These are phyloP conservation scores for Solanum sitiens DNA, from an alignment of 257 asterid genomes.

Conservation along the genomic window DNA sequence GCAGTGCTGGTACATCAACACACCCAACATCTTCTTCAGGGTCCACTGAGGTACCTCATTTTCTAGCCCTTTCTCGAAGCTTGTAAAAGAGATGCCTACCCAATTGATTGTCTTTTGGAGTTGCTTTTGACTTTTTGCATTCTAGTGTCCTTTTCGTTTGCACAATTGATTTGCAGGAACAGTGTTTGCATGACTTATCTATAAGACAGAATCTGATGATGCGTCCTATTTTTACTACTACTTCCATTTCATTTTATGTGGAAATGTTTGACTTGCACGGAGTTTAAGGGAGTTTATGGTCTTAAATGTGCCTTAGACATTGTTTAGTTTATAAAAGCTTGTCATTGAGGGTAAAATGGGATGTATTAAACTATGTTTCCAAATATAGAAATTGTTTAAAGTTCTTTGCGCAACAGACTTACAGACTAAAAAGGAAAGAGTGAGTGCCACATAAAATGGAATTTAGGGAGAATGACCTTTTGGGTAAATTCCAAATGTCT, in stretches of 20 bases:
- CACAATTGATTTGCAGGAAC: background rate
- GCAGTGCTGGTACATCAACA: conserved; percentile 50
- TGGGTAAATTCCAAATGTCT: background rate
- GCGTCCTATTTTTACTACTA: background rate
- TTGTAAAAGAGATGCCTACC: background rate
- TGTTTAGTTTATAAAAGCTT: background rate
- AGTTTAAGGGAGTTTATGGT: background rate
- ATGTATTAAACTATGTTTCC: background rate
- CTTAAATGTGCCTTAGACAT: background rate
- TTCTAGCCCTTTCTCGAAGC: conserved; percentile 3
- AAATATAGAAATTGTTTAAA: background rate
- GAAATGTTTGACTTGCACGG: background rate
- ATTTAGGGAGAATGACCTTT: background rate
- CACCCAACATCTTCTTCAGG: conserved; percentile 63
- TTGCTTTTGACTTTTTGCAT: background rate
- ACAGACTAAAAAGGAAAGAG: background rate
- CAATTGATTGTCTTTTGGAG: background rate
- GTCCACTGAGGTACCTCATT: conserved; percentile 54
- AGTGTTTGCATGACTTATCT: background rate
- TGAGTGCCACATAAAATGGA: background rate
- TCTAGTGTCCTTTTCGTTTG: background rate
- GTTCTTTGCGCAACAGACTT: background rate
- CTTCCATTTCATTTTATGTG: background rate
- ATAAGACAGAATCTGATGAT: background rate
- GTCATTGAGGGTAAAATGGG: background rate